Percentiles rank a stretch among this genome's conserved stretches.
Evolutionary conservation across 106 monocot species (phyloP).

Genomic region (Iris macrosiphon): DNA sequence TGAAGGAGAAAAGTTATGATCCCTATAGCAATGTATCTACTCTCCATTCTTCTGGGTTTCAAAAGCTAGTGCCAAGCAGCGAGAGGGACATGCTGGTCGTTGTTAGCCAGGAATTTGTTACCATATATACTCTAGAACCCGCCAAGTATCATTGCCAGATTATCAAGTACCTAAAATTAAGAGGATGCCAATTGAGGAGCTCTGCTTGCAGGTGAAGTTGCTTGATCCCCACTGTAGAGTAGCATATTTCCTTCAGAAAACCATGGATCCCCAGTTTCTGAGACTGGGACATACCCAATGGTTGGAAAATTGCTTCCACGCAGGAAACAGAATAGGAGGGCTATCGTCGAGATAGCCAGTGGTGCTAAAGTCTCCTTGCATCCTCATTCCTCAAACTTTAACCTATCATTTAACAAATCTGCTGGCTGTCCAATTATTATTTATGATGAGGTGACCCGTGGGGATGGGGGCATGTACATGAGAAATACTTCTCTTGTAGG

Average conservation of each 20-base stretch:
- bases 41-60: constrained; percentile 96
- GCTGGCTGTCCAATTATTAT: constrained; percentile 37
- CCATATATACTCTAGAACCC: constrained; percentile 78
- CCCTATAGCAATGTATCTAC: constrained; percentile 97
- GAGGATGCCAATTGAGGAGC: constrained; percentile 95
- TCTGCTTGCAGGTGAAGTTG: constrained; percentile 96
- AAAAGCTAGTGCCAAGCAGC: constrained; percentile 89
- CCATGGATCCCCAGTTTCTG: constrained; percentile 83
- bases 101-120: constrained; percentile 95
- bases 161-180: constrained; percentile 95
- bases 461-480: constrained; percentile 73
- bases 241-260: constrained; percentile 76
- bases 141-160: constrained; percentile 60
- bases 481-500: constrained; percentile 66
- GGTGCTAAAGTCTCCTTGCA: constrained; percentile 81
- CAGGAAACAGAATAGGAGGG: constrained; percentile 32
- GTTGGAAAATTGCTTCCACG: constrained; percentile 68
- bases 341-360: constrained; percentile 62
- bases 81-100: constrained; percentile 95
- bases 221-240: constrained; percentile 65
- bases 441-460: constrained; percentile 92
- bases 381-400: constrained; percentile 77
- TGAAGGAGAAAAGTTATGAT: constrained; percentile 99
- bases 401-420: constrained; percentile 40
- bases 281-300: constrained; percentile 88